Percentiles rank a stretch among this genome's conserved stretches.
Conservation (phyloP, 768 basidiomycete species). For the Tulasnella sp. region DNA sequence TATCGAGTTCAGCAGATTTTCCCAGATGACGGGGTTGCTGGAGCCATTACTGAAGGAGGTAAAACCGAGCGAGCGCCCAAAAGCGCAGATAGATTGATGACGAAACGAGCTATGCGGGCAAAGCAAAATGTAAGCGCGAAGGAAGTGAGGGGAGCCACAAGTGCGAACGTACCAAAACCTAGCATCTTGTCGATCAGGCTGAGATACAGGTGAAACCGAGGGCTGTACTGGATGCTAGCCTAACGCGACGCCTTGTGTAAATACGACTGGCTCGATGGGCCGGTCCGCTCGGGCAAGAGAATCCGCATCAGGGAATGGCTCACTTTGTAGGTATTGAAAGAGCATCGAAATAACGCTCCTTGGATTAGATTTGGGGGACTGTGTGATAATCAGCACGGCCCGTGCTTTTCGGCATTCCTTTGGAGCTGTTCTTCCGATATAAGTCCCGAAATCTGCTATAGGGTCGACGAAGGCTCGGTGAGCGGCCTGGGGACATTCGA, state of each 20-base stretch:
- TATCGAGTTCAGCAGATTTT: conserved; percentile 18
- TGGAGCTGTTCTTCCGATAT: not conserved
- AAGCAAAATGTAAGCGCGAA: not conserved
- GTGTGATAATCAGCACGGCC: not conserved
- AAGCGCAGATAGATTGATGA: not conserved
- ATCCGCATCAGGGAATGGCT: not conserved
- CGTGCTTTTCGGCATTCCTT: too few species aligned
- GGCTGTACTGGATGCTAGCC: not conserved
- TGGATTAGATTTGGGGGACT: not conserved
- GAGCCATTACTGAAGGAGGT: not conserved
- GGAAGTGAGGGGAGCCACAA: not conserved
- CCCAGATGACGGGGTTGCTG: conserved; percentile 16
- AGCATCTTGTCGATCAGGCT: not conserved
- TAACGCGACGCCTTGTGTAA: not conserved
- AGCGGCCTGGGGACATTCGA: too few species aligned
- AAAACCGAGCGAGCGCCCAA: conserved; percentile 8
- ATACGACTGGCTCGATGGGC: not conserved
- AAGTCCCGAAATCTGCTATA: not conserved
- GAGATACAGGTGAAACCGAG: not conserved
- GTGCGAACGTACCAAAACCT: not conserved
- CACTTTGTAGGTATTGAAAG: too few species aligned
- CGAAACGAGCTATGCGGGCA: not conserved
- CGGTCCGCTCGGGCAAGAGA: not conserved
- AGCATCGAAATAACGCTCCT: not conserved
- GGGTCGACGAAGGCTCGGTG: not conserved